phyloP scores from a whole-genome alignment of 2,329 filamentous ascomycete genomes.

The Pleomassaria siparia region DNA sequence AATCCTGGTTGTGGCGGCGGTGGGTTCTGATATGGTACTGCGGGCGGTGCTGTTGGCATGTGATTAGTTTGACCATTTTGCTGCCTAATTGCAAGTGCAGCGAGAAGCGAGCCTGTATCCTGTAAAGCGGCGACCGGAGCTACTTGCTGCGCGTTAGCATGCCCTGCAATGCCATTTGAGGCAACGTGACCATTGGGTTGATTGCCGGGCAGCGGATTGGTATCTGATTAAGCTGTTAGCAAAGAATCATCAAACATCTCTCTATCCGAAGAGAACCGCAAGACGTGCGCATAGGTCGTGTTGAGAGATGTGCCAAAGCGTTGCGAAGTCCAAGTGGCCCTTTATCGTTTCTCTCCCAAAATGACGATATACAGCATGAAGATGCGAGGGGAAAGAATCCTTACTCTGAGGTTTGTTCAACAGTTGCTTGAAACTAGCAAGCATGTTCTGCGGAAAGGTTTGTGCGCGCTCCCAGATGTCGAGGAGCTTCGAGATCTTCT shows the following conservation, averaged over 20 bases:
- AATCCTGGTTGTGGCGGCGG: slow-evolving; percentile 36
- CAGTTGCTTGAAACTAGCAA: slow-evolving; percentile 81
- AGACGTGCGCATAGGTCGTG: too few relatives aligned
- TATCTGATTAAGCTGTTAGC: slow-evolving; percentile 17
- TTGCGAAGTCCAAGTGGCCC: too few relatives aligned
- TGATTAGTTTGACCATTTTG: slow-evolving; percentile 32
- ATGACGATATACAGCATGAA: too few relatives aligned
- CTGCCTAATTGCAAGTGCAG: slow-evolving; percentile 36
- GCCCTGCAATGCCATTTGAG: slow-evolving; percentile 19
- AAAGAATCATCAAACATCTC: background rate
- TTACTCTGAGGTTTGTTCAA: slow-evolving; percentile 68
- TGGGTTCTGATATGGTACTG: slow-evolving; percentile 30
- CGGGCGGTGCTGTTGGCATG: slow-evolving; percentile 22
- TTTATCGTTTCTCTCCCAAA: too few relatives aligned
- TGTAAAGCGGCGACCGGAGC: slow-evolving; percentile 24
- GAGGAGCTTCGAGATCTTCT: slow-evolving; percentile 92
- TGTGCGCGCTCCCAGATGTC: slow-evolving; percentile 97
- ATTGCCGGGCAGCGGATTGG: slow-evolving; percentile 28
- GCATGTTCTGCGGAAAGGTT: slow-evolving; percentile 81
- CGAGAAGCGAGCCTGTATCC: slow-evolving; percentile 35
- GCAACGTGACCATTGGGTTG: slow-evolving; percentile 27
- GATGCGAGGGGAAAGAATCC: slow-evolving; percentile 49
- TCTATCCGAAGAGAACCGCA: too few relatives aligned
- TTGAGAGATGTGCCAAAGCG: too few relatives aligned
- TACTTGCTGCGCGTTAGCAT: slow-evolving; percentile 31